A percentile compares a stretch with the other conserved stretches of the same genome.
Conservation (phyloP, 2,329 filamentous ascomycete genomes). For the Onygena corvina region DNA sequence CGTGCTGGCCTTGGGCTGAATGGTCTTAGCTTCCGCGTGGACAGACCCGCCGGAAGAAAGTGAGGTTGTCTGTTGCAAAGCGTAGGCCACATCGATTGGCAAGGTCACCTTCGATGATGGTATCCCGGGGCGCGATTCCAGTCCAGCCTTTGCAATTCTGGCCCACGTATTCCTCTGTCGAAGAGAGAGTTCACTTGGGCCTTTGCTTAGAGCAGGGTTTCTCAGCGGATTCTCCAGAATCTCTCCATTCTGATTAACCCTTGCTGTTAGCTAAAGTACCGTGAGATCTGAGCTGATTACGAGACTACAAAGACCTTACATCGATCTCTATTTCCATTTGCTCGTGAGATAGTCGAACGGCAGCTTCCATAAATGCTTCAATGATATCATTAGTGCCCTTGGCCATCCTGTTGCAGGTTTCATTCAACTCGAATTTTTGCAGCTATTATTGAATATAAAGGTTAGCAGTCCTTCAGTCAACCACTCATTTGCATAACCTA, state of each 20-base stretch:
- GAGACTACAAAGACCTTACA: not conserved
- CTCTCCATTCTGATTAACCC: not conserved
- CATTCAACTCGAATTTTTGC: conserved; percentile 21
- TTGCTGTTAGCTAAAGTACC: not conserved
- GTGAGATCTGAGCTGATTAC: not conserved
- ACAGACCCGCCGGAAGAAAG: conserved; percentile 5
- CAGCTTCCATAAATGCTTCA: conserved; percentile 24
- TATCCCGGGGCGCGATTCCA: not conserved
- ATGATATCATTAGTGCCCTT: conserved; percentile 25
- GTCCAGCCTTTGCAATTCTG: not conserved
- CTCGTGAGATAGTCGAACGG: conserved; percentile 17
- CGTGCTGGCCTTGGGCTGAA: conserved; percentile 21
- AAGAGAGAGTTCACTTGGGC: not conserved
- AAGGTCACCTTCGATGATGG: not conserved
- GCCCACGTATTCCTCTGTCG: conserved; percentile 5
- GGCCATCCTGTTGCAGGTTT: conserved; percentile 27
- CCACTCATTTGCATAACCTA: not conserved
- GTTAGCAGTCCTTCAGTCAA: conserved; percentile 11
- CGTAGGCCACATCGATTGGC: not conserved
- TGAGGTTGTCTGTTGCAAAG: not conserved
- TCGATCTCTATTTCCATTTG: conserved; percentile 15
- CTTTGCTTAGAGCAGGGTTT: too few relatives aligned
- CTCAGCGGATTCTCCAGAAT: not conserved
- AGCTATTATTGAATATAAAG: conserved; percentile 18
- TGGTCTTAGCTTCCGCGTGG: not conserved